These are phyloP conservation scores for Rhizophora mangle DNA, from an alignment of 345 rosid genomes.

Conservation along the genomic window DNA sequence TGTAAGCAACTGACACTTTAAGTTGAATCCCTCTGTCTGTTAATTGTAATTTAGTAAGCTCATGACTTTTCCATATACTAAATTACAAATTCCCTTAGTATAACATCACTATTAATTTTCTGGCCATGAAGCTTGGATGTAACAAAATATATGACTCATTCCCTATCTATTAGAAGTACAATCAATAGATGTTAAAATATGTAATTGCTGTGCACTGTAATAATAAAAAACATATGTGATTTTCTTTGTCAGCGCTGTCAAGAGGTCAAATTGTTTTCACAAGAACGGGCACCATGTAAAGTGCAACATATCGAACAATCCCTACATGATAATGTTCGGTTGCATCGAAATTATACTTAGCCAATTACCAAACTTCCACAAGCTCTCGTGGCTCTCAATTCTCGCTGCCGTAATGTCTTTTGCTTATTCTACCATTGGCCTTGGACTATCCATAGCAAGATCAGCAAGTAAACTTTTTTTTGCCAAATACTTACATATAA, in stretches of 20 bases:
- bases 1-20: conserved; percentile 44
- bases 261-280: conserved; percentile 77
- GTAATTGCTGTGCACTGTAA: background rate
- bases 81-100: too few species aligned
- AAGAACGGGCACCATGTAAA: conserved; percentile 54
- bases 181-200: too few species aligned
- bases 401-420: conserved; percentile 90
- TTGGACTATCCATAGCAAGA: conserved; percentile 76
- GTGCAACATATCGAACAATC: conserved; percentile 59
- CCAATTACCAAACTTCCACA: conserved; percentile 87
- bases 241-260: conserved; percentile 53
- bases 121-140: too few species aligned
- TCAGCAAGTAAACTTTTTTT: conserved; percentile 21
- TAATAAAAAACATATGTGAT: background rate
- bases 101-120: too few species aligned
- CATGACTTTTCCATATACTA: too few species aligned
- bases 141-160: too few species aligned
- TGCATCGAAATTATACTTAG: conserved; percentile 63
- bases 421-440: conserved; percentile 70
- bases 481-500: background rate
- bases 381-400: conserved; percentile 85
- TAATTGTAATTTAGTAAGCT: too few species aligned
- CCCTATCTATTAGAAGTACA: too few species aligned
- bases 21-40: too few species aligned
- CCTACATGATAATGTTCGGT: conserved; percentile 68